Evolutionary conservation across 768 basidiomycete genomes (phyloP), one percentile per base, ranked within the genome.

Genomic region (Ramaria sp.): DNA sequence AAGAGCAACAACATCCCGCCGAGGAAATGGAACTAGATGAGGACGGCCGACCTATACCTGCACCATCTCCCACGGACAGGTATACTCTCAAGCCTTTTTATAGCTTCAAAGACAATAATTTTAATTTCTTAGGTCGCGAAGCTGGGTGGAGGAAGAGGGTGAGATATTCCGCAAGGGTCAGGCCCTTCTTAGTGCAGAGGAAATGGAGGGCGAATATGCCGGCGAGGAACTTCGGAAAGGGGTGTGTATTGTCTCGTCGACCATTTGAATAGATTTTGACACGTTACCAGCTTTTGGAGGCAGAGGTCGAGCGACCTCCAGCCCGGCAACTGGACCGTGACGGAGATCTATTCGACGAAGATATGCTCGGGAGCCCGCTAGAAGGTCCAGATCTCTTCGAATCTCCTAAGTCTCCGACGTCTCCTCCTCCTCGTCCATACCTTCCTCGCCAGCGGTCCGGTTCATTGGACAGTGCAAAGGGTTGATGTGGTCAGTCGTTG

Each of bases 131-230:
- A 85, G 88, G 47, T 87, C 85, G 24, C 74, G 81, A 59, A 81
- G 75, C 50, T 89, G 88, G 84, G 85, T 94, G 0, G 88, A 82
- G 53, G 96, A 98, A 65, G 96, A 99, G 65, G 92, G 92, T 0
- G 95, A 98, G 68, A 86, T 98, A 38, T 97, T 97, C 72, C 75
- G 94, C 39, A 94, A 95, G 63, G 92, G 93, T 0, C 81, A 77
- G 9, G 84, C 83, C 3, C 71, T 97, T 18, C 72, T 90, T 8
- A 83, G 83, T 1, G 81, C 81, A 7, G 88, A 86, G 61, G 90
- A 94, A 66, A 87, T 92, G 80, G 91, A 93, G 61, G 83, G 81
- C 0, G 91, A 91, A 61, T 89, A 84, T 62, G 87, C 81, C 15
- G 89, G 92, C 0, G 94, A 97, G 64, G 89, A 92, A 39, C 70